phyloP scores from a whole-genome alignment of 2,329 filamentous ascomycete genomes.

The Didymella lethalis region DNA sequence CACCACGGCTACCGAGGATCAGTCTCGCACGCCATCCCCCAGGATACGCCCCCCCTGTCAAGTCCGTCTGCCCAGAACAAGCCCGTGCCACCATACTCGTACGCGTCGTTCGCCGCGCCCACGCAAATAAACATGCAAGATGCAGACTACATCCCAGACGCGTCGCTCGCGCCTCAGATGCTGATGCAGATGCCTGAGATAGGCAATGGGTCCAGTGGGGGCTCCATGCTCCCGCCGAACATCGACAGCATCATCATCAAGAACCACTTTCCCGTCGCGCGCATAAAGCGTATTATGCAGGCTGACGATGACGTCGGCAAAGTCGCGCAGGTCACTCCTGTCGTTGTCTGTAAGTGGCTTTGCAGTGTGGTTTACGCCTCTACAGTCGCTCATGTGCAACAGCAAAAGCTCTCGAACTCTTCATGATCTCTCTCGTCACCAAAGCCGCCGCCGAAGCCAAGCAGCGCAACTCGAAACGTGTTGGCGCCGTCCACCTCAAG shows the following conservation, averaged over 20 bases:
- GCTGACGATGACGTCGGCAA: slow-evolving; percentile 98
- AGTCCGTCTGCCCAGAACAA: slow-evolving; percentile 30
- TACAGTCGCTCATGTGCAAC: slow-evolving; percentile 21
- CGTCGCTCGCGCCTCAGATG: slow-evolving; percentile 32
- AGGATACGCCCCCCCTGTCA: slow-evolving; percentile 30
- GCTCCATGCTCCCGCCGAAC: slow-evolving; percentile 41
- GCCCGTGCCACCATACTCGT: slow-evolving; percentile 19
- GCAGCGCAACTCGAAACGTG: slow-evolving; percentile 83
- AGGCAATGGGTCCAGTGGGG: slow-evolving; percentile 31
- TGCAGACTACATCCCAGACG: slow-evolving; percentile 49
- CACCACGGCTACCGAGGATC: slow-evolving; percentile 49
- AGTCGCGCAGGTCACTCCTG: slow-evolving; percentile 95
- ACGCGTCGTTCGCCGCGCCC: slow-evolving; percentile 42
- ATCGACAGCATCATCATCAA: slow-evolving; percentile 74
- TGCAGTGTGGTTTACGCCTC: slow-evolving; percentile 1
- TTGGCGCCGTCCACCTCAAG: slow-evolving; percentile 91
- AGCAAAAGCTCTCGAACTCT: slow-evolving; percentile 94
- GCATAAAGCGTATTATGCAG: slow-evolving; percentile 99
- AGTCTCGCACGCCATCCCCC: slow-evolving; percentile 40
- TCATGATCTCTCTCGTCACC: slow-evolving; percentile 93
- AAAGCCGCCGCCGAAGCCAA: slow-evolving; percentile 86
- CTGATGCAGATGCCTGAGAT: slow-evolving; percentile 28
- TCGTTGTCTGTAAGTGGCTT: slow-evolving; percentile 75
- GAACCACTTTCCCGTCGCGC: slow-evolving; percentile 95
- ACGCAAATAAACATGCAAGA: slow-evolving; percentile 45